A percentile compares a stretch with the other conserved stretches of the same genome.
These are phyloP conservation scores for Cucumis melo DNA, from an alignment of 306 rosid species.

Conservation along the genomic window DNA sequence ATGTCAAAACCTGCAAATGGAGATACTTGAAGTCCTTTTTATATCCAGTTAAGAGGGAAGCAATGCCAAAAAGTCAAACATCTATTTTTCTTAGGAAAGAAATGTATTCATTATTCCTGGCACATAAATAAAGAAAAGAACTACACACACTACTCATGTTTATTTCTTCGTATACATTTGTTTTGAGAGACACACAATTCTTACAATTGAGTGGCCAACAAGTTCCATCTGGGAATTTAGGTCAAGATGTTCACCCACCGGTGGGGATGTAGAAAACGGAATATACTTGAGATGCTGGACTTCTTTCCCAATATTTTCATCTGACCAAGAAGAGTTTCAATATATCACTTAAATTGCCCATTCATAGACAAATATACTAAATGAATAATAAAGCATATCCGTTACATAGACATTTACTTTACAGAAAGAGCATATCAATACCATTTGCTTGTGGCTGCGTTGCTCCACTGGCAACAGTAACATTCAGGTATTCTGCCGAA, in stretches of 20 bases:
- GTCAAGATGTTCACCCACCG: constrained; percentile 34
- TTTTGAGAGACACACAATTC: constrained; percentile 10
- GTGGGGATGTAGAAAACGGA: constrained; percentile 21
- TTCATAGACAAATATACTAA: not conserved
- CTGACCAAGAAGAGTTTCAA: not conserved
- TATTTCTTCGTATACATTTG: not conserved
- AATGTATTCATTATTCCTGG: not conserved
- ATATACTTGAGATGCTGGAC: constrained; percentile 21
- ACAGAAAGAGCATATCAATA: not conserved
- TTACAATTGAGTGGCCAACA: constrained; percentile 65
- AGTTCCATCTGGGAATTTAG: constrained; percentile 45
- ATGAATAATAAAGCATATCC: not conserved
- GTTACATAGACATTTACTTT: not conserved
- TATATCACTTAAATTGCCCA: not conserved
- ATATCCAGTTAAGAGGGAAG: not conserved
- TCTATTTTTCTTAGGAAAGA: not conserved
- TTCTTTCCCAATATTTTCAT: constrained; percentile 19
- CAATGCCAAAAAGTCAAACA: not conserved
- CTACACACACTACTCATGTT: not conserved
- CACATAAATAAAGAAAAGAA: not conserved
- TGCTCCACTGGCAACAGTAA: constrained; percentile 24
- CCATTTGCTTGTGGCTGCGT: constrained; percentile 17
- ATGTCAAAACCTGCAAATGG: constrained; percentile 49
- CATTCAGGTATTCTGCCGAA: constrained; percentile 23
- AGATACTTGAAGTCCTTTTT: constrained; percentile 14